phyloP scores from a whole-genome alignment of 2,329 filamentous ascomycete species.

The Apiospora hydei region DNA sequence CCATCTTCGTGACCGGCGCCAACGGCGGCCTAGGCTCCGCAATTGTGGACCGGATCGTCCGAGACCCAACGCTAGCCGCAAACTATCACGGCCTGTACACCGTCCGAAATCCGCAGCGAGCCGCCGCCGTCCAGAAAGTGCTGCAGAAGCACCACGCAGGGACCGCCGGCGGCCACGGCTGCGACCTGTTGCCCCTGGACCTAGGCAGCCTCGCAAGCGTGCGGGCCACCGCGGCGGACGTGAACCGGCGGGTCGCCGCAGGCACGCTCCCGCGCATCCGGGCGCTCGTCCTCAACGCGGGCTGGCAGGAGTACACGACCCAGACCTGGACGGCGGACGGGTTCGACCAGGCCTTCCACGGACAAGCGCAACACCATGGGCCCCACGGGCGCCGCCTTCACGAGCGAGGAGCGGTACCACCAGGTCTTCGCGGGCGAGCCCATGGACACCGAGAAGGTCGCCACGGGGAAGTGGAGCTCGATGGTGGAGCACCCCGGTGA shows the following conservation, averaged over 20 bases:
- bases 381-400: slow-evolving; percentile 26
- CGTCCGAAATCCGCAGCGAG: slow-evolving; percentile 44
- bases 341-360: slow-evolving; percentile 41
- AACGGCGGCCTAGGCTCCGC: slow-evolving; percentile 49
- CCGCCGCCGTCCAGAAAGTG: slow-evolving; percentile 37
- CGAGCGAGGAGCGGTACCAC: slow-evolving; percentile 28
- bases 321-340: slow-evolving; percentile 43
- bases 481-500: slow-evolving; percentile 29
- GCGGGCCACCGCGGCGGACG: slow-evolving; percentile 36
- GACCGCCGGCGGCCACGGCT: slow-evolving; percentile 34
- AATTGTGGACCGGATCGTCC: slow-evolving; percentile 42
- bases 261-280: slow-evolving; percentile 29
- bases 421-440: slow-evolving; percentile 30
- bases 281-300: slow-evolving; percentile 31
- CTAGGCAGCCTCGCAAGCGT: slow-evolving; percentile 40
- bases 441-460: slow-evolving; percentile 30
- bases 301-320: slow-evolving; percentile 31
- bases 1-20: slow-evolving; percentile 43
- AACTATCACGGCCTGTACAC: slow-evolving; percentile 46
- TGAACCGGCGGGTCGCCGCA: slow-evolving; percentile 41
- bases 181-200: slow-evolving; percentile 45
- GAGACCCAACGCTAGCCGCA: slow-evolving; percentile 39
- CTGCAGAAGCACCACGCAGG: slow-evolving; percentile 32
- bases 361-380: slow-evolving; percentile 30
- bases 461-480: slow-evolving; percentile 32